A percentile compares a stretch with the other conserved stretches of the same genome.
Conservation (phyloP, 108 stramenopile species). For the Cylindrotheca fusiformis region DNA sequence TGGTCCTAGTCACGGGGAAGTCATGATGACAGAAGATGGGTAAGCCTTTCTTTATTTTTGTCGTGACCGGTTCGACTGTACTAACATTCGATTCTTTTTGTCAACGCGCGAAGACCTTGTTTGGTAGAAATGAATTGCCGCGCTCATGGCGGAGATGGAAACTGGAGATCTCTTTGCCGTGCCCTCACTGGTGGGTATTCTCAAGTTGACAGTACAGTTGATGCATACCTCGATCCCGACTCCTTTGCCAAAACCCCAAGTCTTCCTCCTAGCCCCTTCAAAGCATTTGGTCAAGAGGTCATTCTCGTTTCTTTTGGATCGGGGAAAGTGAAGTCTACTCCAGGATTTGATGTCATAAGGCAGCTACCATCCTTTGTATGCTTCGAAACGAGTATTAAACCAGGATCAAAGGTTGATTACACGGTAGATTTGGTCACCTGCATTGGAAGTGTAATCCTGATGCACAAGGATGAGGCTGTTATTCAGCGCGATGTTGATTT, state of each 20-base stretch:
- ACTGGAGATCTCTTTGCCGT: conserved; percentile 76
- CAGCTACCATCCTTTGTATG: conserved; percentile 70
- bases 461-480: conserved; percentile 57
- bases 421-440: conserved; percentile 72
- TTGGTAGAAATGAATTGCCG: conserved; percentile 84
- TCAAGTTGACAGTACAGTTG: conserved; percentile 75
- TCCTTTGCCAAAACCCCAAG: conserved; percentile 57
- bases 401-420: conserved; percentile 65
- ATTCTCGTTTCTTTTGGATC: conserved; percentile 63
- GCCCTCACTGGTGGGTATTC: conserved; percentile 76
- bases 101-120: conserved; percentile 56
- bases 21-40: conserved; percentile 75
- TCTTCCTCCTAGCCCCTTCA: conserved; percentile 62
- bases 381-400: conserved; percentile 53
- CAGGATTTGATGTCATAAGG: conserved; percentile 76
- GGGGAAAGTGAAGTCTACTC: conserved; percentile 67
- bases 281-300: conserved; percentile 67
- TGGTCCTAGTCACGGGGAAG: conserved; percentile 79
- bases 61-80: too few relatives aligned
- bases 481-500: conserved; percentile 71
- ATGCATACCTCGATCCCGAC: conserved; percentile 75
- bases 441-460: conserved; percentile 73
- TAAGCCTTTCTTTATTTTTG: not conserved
- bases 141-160: conserved; percentile 95
- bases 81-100: too few relatives aligned